A percentile compares a stretch with the other conserved stretches of the same genome.
phyloP scores from a whole-genome alignment of 2,329 filamentous ascomycete species.

The Colletotrichum zoysiae region DNA sequence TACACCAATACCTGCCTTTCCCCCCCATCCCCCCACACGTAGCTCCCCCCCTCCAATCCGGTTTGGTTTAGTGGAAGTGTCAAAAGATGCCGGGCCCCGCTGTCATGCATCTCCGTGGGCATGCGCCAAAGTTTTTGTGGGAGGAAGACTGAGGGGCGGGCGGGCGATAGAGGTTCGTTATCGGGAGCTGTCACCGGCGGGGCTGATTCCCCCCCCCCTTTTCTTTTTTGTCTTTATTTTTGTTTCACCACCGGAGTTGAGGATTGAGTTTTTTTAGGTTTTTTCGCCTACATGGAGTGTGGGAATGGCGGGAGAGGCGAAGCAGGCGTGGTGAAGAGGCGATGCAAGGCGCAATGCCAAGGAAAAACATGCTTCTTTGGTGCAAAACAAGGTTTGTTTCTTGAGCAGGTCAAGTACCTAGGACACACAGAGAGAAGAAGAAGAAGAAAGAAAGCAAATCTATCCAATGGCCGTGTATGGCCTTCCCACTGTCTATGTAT shows the following conservation, averaged over 20 bases:
- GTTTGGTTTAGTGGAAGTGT: slow-evolving; percentile 27
- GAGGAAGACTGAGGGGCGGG: slow-evolving; percentile 3
- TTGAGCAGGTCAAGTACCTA: not conserved
- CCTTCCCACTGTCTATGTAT: not conserved
- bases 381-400: not conserved
- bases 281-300: not conserved
- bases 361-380: not conserved
- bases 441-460: not conserved
- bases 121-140: not conserved
- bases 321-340: not conserved
- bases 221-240: not conserved
- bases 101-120: slow-evolving; percentile 30
- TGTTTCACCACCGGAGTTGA: slow-evolving; percentile 29
- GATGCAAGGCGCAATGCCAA: not conserved
- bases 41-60: slow-evolving; percentile 12
- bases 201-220: not conserved
- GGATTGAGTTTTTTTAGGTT: slow-evolving; percentile 28
- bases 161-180: slow-evolving; percentile 1
- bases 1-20: not conserved
- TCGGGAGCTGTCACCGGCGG: slow-evolving; percentile 33
- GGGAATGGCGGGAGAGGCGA: not conserved
- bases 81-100: slow-evolving; percentile 28
- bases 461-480: not conserved
- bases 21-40: slow-evolving; percentile 4
- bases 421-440: not conserved